Base-by-base conservation (phyloP, 1,139 yeast species). In the Protomyces macrosporus region DNA sequence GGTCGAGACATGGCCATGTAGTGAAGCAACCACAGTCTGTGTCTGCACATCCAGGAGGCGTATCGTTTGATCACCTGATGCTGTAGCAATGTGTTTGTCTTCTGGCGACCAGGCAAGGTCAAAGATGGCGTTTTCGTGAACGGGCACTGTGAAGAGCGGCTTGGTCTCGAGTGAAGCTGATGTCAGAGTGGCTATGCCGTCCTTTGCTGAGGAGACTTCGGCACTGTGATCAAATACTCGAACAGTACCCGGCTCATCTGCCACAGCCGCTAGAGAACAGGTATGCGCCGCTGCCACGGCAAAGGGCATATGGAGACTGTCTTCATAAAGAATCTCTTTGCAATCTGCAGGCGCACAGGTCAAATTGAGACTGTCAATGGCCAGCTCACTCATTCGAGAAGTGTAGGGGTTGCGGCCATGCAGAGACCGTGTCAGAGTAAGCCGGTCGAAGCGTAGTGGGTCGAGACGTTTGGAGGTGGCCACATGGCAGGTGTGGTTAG, bases 81-180 rank as follows among this genome's bases (percentile, higher is more conserved):
- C 64, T 7, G 66, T 64, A 34, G 63, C 60, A 7, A 64, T 52
- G 45, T 55, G 51, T 37, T 35, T 37, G 40, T 64, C 64, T 35
- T 64, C 66, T 4, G 34, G 32, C 12, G 65, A 60, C 61, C 63
- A 64, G 23, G 45, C 52, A 9, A 64, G 30, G n/a, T 37, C 55
- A 36, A 64, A 64, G 14, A 64, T 53, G 40, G 64, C 64, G 40
- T 64, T 64, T 3, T 56, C 40, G 37, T 64, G 66, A 9, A 54
- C 53, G 14, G 50, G 45, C 36, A 53, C 12, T 16, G 39, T 36
- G 57, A 58, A 57, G 12, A 60, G 33, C 6, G 53, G 32, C 12
- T 34, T 32, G 30, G 16, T 12, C 10, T 56, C 58, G n/a, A 32
- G 48, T 6, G 37, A 14, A 32, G 30, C 23, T 4, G 30, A 33